Evolutionary conservation across 169 alveolate genomes (phyloP), one percentile per base, ranked within the genome.

Genomic region (Eimeria necatrix): DNA sequence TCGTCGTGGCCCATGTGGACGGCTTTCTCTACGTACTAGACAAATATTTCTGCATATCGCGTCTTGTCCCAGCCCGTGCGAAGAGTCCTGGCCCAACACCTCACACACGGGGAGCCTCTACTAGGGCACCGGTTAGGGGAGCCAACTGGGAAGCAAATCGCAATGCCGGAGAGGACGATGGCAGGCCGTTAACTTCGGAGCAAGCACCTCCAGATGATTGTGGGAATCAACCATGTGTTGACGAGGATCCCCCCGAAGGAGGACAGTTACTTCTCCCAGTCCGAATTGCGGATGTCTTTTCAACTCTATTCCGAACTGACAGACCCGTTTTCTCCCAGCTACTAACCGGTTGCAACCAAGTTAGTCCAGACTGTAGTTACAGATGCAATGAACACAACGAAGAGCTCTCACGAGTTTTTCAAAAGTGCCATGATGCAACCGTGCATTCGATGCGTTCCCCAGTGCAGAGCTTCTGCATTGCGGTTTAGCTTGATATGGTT

Each of bases 1-100:
- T 84, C 16, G 76, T 84, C 60, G 91, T 84, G 76, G 74, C 91
- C 59, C 91, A 84, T 84, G 91, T 84, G 22, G 91, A 84, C 91
- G 91, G 91, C 32, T 84, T 84, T 59, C 73, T 84, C 59, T 84
- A 84, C 59, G 91, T 84, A 6, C 64, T 84, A 26, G 91, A 84
- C 76, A 84, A 84, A 41, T 84, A 84, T 68, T 84, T 84, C 51
- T 84, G 91, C 91, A 84, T 84, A 32, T 84, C 56, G 0, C 91
- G 91, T 20, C 91, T 84, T 56, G 91, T 84, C 59, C 91, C 91
- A 14, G 49, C 78, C 16, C 48, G 80, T n/a, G 59, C 4, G 6
- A 60, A 53, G 53, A 52, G 59, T 32, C 46, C 4, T 7, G 26
- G 20, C 32, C 61, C 12, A 56, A n/a, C 76, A 12, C n/a, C 8